Conservation (phyloP, 495 filamentous ascomycete genomes). For the Monascus purpureus region DNA sequence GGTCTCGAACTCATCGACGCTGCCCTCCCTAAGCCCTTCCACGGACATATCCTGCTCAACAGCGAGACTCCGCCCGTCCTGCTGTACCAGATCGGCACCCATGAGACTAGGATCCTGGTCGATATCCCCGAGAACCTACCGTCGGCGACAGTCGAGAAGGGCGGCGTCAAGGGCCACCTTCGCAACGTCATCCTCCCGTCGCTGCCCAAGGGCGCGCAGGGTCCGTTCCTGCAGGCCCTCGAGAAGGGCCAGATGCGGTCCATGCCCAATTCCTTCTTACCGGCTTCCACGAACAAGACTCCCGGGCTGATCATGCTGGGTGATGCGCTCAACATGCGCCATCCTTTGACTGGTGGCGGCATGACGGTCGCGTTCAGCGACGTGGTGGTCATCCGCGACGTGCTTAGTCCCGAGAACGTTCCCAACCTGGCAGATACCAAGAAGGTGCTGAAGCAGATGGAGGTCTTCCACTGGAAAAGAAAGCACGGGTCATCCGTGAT, state of each 20-base stretch:
- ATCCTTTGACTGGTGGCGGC: conserved; percentile 84
- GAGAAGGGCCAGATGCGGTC: conserved; percentile 55
- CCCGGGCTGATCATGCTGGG: conserved; percentile 72
- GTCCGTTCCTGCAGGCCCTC: conserved; percentile 62
- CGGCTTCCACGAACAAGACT: conserved; percentile 53
- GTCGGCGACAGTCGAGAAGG: conserved; percentile 51
- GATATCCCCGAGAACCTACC: conserved; percentile 75
- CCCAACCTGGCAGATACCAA: conserved; percentile 54
- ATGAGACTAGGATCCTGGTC: conserved; percentile 80
- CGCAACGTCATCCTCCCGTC: conserved; percentile 60
- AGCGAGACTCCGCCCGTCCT: conserved; percentile 61
- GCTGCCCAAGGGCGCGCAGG: conserved; percentile 57
- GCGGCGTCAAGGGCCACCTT: conserved; percentile 75
- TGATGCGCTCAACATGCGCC: conserved; percentile 94
- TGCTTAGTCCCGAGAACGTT: conserved; percentile 52
- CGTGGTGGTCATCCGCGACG: conserved; percentile 55
- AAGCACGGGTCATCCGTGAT: conserved; percentile 75
- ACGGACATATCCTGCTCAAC: conserved; percentile 81
- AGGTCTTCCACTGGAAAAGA: conserved; percentile 70
- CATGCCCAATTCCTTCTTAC: conserved; percentile 93
- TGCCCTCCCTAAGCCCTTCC: conserved; percentile 51
- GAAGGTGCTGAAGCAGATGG: conserved; percentile 53
- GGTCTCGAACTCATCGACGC: conserved; percentile 85
- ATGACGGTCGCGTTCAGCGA: conserved; percentile 95
- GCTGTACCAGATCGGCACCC: conserved; percentile 93